Percentiles rank a stretch among this genome's conserved stretches.
Conservation (phyloP, 768 basidiomycete genomes). For the Leccinum boreale region DNA sequence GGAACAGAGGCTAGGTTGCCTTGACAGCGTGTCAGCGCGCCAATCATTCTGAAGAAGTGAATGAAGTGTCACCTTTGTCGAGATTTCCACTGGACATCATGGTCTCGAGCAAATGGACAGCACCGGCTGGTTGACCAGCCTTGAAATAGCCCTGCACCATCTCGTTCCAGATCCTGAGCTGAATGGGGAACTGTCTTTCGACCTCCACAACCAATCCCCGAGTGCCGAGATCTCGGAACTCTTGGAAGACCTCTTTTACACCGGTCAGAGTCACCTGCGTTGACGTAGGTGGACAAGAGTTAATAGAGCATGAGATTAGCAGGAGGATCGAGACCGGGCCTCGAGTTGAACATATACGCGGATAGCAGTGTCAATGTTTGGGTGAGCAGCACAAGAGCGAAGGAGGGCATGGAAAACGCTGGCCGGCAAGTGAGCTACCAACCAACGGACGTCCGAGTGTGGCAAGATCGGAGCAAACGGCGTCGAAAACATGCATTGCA, state of each 20-base stretch:
- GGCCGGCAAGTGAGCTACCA: conserved; percentile 26
- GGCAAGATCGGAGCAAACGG: conserved; percentile 35
- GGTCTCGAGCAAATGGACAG: conserved; percentile 59
- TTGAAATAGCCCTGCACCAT: conserved; percentile 77
- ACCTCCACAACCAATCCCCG: conserved; percentile 28
- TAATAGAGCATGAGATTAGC: conserved; percentile 42
- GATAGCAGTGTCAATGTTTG: conserved; percentile 57
- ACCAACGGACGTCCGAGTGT: conserved; percentile 1
- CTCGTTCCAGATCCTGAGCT: conserved; percentile 61
- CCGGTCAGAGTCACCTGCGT: conserved; percentile 44
- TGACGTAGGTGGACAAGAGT: conserved; percentile 58
- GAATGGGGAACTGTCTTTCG: conserved; percentile 26
- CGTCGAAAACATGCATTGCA: conserved; percentile 62
- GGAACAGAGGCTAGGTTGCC: conserved; percentile 42
- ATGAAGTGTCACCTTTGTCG: conserved; percentile 11
- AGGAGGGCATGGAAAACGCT: conserved; percentile 54
- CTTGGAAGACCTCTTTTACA: conserved; percentile 61
- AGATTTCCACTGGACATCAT: conserved; percentile 54
- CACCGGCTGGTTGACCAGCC: conserved; percentile 57
- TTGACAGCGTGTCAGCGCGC: neutral
- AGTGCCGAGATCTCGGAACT: conserved; percentile 46
- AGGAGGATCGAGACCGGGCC: conserved; percentile 30
- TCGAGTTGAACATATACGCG: conserved; percentile 65
- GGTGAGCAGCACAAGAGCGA: conserved; percentile 55
- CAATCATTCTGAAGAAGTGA: neutral